Conservation (phyloP, 352 stramenopile species). For the Thraustochytrium striatum region DNA sequence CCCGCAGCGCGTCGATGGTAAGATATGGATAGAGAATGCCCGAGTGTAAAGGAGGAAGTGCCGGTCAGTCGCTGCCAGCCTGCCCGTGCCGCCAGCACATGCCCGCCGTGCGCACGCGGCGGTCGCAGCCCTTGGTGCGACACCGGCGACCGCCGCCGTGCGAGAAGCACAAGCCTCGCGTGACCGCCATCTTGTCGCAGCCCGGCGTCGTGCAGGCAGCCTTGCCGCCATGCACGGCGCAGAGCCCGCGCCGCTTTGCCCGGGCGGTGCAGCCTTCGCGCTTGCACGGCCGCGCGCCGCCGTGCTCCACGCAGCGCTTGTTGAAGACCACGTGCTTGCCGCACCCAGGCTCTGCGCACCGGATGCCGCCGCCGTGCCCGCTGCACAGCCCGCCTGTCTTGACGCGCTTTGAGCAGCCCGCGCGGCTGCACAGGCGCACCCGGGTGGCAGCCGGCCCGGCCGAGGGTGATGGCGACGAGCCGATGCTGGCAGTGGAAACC, state of each 20-base stretch:
- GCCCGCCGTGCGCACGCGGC: neutral
- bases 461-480: too few species aligned
- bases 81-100: neutral
- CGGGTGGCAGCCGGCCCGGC: too few species aligned
- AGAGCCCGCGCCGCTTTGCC: neutral
- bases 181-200: neutral
- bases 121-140: neutral
- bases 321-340: neutral
- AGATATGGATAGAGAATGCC: too few species aligned
- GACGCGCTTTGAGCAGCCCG: neutral
- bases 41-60: too few species aligned
- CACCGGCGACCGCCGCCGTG: neutral
- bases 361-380: neutral
- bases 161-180: neutral
- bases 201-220: neutral
- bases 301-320: neutral
- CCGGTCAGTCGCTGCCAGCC: too few species aligned
- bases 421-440: neutral
- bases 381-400: neutral
- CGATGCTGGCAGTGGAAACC: too few species aligned
- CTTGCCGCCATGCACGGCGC: neutral
- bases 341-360: neutral
- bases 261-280: neutral
- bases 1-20: too few species aligned
- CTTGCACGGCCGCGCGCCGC: neutral